Percentiles rank a stretch among this genome's conserved stretches.
phyloP scores from a whole-genome alignment of 495 filamentous ascomycete genomes.

The Podospora pseudocomata region DNA sequence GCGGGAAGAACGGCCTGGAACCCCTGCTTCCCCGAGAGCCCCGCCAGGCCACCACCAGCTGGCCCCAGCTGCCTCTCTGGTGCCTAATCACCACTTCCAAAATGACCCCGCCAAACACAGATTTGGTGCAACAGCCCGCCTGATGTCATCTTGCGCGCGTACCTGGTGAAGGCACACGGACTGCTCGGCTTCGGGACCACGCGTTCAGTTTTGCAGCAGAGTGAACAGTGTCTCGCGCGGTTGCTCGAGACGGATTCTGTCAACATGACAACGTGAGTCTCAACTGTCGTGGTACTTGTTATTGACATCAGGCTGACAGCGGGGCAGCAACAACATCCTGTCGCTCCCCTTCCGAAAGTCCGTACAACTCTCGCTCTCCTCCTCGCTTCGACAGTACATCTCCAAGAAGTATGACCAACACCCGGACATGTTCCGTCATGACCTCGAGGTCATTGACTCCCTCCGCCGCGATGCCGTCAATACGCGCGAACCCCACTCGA shows the following conservation, averaged over 20 bases:
- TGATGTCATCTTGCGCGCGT: constrained; percentile 13
- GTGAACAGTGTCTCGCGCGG: neutral
- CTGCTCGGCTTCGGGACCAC: neutral
- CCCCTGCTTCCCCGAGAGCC: too few species aligned
- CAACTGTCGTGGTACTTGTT: neutral
- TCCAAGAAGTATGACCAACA: constrained; percentile 99
- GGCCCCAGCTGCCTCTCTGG: neutral
- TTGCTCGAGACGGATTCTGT: neutral
- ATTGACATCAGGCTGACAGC: neutral
- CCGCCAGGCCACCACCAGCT: neutral
- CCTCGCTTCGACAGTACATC: constrained; percentile 91
- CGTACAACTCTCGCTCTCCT: constrained; percentile 67
- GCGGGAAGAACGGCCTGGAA: neutral
- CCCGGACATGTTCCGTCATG: constrained; percentile 92
- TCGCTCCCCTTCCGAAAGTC: constrained; percentile 84
- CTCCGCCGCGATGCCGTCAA: constrained; percentile 78
- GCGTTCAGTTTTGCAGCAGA: neutral
- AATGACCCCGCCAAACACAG: constrained; percentile 11
- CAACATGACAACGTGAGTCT: constrained; percentile 1
- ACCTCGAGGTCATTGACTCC: constrained; percentile 81
- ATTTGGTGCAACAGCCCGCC: constrained; percentile 8
- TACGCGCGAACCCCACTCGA: constrained; percentile 84
- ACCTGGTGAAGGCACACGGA: neutral
- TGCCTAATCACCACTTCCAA: neutral
- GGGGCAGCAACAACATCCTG: constrained; percentile 42